A percentile compares a stretch with the other conserved stretches of the same genome.
These are phyloP conservation scores for Ophiostoma triangulosporum DNA, from an alignment of 2,329 filamentous ascomycete species.

Conservation along the genomic window DNA sequence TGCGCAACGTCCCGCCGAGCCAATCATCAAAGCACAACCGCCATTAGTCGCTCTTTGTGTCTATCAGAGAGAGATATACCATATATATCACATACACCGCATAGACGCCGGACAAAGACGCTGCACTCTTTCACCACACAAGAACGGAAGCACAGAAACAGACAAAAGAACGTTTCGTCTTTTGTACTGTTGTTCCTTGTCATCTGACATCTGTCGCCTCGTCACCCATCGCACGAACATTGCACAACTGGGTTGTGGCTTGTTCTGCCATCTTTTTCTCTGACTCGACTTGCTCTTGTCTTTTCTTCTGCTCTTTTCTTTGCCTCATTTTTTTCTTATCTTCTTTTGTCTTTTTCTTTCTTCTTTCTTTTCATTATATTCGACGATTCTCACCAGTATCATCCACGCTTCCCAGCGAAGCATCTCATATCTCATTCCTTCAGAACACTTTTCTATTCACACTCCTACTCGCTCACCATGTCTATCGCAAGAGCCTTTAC, in stretches of 20 bases:
- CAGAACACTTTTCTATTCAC: not conserved
- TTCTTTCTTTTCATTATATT: not conserved
- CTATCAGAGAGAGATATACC: not conserved
- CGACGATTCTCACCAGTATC: not conserved
- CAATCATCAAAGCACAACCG: slow-evolving; percentile 4
- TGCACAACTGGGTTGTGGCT: slow-evolving; percentile 15
- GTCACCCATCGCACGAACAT: slow-evolving; percentile 2
- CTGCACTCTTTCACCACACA: slow-evolving; percentile 1
- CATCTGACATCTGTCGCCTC: not conserved
- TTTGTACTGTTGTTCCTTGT: not conserved
- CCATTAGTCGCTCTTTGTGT: not conserved
- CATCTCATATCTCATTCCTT: not conserved
- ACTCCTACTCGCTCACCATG: slow-evolving; percentile 13
- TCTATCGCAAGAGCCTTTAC: slow-evolving; percentile 56
- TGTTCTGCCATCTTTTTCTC: not conserved
- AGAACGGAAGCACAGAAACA: not conserved
- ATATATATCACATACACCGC: not conserved
- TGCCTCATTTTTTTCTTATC: not conserved
- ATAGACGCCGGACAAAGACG: slow-evolving; percentile 7
- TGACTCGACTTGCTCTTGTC: not conserved
- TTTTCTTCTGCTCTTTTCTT: not conserved
- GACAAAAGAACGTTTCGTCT: not conserved
- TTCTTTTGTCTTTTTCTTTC: not conserved
- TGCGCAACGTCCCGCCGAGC: not conserved
- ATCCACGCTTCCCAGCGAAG: not conserved